Conservation (phyloP, 352 stramenopile genomes). For the Pythium periplocum region DNA sequence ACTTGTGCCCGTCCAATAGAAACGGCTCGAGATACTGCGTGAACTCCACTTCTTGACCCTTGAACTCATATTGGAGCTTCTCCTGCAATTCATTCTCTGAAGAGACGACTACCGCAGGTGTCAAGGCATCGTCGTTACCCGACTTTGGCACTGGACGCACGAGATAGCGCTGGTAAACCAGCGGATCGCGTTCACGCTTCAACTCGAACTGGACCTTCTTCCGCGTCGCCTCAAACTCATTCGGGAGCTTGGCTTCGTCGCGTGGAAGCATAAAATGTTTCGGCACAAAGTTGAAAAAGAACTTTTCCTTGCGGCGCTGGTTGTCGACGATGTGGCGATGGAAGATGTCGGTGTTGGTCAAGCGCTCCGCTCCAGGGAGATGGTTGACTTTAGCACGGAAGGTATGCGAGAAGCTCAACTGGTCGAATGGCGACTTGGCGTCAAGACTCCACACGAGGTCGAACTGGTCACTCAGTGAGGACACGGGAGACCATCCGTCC, state of each 20-base stretch:
- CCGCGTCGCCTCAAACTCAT: constrained; percentile 31
- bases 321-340: constrained; percentile 34
- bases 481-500: constrained; percentile 38
- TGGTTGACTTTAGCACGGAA: constrained; percentile 66
- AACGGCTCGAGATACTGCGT: constrained; percentile 81
- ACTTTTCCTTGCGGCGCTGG: constrained; percentile 51
- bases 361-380: constrained; percentile 43
- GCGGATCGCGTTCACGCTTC: constrained; percentile 40
- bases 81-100: constrained; percentile 38
- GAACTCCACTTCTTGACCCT: constrained; percentile 53
- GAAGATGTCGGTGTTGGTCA: constrained; percentile 43
- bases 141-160: constrained; percentile 33
- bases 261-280: constrained; percentile 53
- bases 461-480: constrained; percentile 36
- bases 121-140: constrained; percentile 26
- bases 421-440: constrained; percentile 20
- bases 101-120: constrained; percentile 30
- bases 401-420: constrained; percentile 34
- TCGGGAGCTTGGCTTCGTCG: constrained; percentile 37
- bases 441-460: constrained; percentile 64
- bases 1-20: constrained; percentile 85
- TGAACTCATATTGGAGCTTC: constrained; percentile 35
- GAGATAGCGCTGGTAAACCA: constrained; percentile 62
- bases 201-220: constrained; percentile 54
- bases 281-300: constrained; percentile 67